Evolutionary conservation across 2,329 filamentous ascomycete genomes (phyloP).

Genomic region (Fusarium bulbicola): DNA sequence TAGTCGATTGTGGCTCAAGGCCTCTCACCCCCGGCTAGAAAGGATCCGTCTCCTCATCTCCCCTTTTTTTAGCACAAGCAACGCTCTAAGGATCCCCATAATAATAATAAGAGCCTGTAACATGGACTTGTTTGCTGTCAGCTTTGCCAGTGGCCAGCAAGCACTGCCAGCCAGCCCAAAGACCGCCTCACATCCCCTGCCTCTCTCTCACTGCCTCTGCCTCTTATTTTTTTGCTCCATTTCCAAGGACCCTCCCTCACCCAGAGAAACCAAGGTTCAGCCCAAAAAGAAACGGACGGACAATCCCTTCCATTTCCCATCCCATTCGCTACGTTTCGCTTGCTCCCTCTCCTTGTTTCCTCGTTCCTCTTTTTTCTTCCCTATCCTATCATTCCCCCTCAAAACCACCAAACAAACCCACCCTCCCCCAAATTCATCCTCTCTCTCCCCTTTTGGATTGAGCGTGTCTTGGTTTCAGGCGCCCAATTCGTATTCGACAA

Average conservation of each 20-base stretch:
- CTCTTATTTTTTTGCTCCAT: constrained; percentile 2
- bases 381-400: constrained; percentile 9
- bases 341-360: constrained; percentile 26
- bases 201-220: neutral
- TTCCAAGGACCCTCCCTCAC: constrained; percentile 1
- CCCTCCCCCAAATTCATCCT: neutral
- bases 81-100: constrained; percentile 16
- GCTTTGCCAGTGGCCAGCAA: constrained; percentile 16
- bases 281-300: constrained; percentile 28
- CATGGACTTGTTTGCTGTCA: neutral
- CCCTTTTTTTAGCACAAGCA: constrained; percentile 32
- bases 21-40: neutral
- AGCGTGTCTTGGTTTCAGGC: constrained; percentile 28
- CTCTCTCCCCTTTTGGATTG: constrained; percentile 24
- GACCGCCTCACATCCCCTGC: constrained; percentile 33
- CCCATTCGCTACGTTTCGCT: constrained; percentile 29
- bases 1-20: constrained; percentile 21
- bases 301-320: constrained; percentile 35
- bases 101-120: constrained; percentile 13
- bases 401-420: constrained; percentile 5
- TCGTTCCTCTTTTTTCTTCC: constrained; percentile 3
- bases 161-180: constrained; percentile 33
- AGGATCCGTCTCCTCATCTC: constrained; percentile 22
- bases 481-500: constrained; percentile 25
- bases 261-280: constrained; percentile 18